Evolutionary conservation across 2,329 filamentous ascomycete species (phyloP), one percentile per base, ranked within the genome.

Genomic region (Cryphonectria nitschkei): DNA sequence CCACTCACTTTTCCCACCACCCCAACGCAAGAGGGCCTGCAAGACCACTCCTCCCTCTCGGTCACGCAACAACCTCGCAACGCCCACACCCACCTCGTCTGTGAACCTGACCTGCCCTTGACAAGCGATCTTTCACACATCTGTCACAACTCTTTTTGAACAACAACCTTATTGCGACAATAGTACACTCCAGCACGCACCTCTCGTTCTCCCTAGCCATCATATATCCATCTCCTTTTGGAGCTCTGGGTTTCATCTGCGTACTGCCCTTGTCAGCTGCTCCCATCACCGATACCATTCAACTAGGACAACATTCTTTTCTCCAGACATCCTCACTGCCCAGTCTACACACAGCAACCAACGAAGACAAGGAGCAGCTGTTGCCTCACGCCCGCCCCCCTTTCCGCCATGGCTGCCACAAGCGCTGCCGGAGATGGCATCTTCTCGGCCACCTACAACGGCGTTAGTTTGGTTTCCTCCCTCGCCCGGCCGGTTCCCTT

Each of bases 401-500:
- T 22, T 14, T 11, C 11, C 43, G 14, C 66, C 73, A 88, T 88
- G 86, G 84, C 83, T 73, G 86, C 87, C 78, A 81, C 77, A 75
- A 70, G 65, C 46, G 77, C 74, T 74, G 77, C 78, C 61, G 76
- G 75, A 60, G 68, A 75, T 75, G 87, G 87, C 77, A 86, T 92
- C 72, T 92, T 90, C 81, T 90, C 88, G 80, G 89, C 89, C 74
- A 91, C 89, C 29, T 92, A 91, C 78, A 91, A 89, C 80, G 89
- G 89, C 79, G 89, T 91, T 82, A 82, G 87, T 85, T 74, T 60
- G 22, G 46, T 37, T 34, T n/a, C 34, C 39, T 43, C 37, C 37
- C 26, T 60, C 26, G 26, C 5, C 41, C 13, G 41, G 19, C 29
- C 62, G 11, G 34, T 46, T 34, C 62, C 14, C 61, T n/a, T 67